Conservation (phyloP, 371 early-diverging fungal genomes). For the Mortierella sp. region DNA sequence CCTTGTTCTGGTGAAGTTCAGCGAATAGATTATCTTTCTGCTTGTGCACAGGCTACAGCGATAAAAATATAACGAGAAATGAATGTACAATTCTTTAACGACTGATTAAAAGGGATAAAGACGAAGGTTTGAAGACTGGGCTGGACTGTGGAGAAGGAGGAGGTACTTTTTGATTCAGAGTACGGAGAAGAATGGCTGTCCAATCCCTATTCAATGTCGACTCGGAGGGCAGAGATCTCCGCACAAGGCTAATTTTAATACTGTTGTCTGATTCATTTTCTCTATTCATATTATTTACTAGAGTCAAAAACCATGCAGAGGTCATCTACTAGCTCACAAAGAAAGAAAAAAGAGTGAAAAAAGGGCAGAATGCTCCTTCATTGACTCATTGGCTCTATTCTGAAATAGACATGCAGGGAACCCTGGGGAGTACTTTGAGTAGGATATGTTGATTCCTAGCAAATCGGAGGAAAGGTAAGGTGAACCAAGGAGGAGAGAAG, state of each 20-base stretch:
- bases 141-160: constrained; percentile 1
- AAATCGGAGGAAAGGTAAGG: background rate
- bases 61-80: background rate
- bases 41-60: constrained; percentile 1
- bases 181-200: background rate
- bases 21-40: constrained; percentile 4
- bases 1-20: background rate
- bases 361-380: background rate
- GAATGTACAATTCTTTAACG: background rate
- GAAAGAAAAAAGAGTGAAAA: background rate
- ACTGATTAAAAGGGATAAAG: background rate
- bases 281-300: background rate
- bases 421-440: background rate
- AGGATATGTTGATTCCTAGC: background rate
- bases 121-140: background rate
- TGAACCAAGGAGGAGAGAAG: background rate
- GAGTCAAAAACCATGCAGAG: background rate
- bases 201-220: background rate
- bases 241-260: background rate
- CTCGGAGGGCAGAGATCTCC: constrained; percentile 6
- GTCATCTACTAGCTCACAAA: background rate
- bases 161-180: background rate
- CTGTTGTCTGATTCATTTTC: background rate
- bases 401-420: background rate
- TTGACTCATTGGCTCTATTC: background rate